These are phyloP conservation scores for Melampsora americana DNA, from an alignment of 1,284 basidiomycete genomes.

Conservation along the genomic window DNA sequence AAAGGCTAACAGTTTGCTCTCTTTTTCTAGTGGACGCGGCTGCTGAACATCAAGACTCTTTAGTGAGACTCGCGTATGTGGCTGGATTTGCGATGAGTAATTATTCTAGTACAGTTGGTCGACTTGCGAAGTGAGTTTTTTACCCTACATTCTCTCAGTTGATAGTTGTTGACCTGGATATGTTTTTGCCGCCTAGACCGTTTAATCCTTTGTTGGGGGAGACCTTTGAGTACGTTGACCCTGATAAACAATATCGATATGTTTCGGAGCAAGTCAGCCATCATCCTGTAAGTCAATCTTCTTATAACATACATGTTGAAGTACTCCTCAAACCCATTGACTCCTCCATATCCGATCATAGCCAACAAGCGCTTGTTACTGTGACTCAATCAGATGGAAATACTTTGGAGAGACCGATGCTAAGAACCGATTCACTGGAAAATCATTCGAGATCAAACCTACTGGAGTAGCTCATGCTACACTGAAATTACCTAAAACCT, in stretches of 20 bases:
- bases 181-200: constrained; percentile 43
- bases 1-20: not conserved
- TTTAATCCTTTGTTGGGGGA: constrained; percentile 63
- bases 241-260: constrained; percentile 87
- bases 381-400: constrained; percentile 80
- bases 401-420: constrained; percentile 92
- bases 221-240: constrained; percentile 87
- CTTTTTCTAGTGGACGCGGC: constrained; percentile 71
- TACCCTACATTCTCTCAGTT: constrained; percentile 57
- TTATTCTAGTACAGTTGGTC: constrained; percentile 82
- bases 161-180: constrained; percentile 84
- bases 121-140: constrained; percentile 50
- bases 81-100: constrained; percentile 98
- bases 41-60: constrained; percentile 69
- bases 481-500: constrained; percentile 70
- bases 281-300: constrained; percentile 62
- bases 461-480: constrained; percentile 90
- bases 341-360: constrained; percentile 8
- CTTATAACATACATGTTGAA: constrained; percentile 6
- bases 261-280: constrained; percentile 93
- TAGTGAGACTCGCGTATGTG: constrained; percentile 83
- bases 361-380: constrained; percentile 95
- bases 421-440: constrained; percentile 91
- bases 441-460: constrained; percentile 92
- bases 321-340: not conserved